phyloP scores from a whole-genome alignment of 148 eudicot genomes.

The Tetragonia tetragonoides region DNA sequence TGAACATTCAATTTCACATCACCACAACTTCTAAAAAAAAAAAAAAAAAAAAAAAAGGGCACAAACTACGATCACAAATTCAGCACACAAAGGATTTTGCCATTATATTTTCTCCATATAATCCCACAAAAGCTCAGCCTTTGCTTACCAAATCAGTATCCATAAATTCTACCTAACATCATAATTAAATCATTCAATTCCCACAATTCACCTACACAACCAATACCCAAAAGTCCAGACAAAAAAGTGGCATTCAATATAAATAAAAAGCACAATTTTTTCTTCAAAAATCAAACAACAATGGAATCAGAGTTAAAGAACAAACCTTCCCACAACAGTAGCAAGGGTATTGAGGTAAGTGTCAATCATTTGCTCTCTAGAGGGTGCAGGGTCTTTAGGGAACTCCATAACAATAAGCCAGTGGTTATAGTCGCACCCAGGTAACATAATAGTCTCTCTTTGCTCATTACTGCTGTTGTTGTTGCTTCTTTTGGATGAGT shows the following conservation, averaged over 20 bases:
- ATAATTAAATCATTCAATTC: not conserved
- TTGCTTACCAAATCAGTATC: not conserved
- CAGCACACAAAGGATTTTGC: not conserved
- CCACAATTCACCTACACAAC: too few relatives aligned
- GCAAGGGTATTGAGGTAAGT: conserved; percentile 82
- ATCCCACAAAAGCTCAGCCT: too few relatives aligned
- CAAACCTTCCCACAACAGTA: conserved; percentile 71
- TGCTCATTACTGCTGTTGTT: conserved; percentile 41
- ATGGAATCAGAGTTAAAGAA: conserved; percentile 6
- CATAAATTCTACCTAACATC: not conserved
- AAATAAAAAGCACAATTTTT: not conserved
- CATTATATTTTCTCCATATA: too few relatives aligned
- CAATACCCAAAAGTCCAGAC: too few relatives aligned
- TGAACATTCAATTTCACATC: not conserved
- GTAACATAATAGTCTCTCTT: conserved; percentile 76
- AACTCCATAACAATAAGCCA: conserved; percentile 98
- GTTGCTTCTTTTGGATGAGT: conserved; percentile 44
- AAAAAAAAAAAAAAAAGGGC: not conserved
- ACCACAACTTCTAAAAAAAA: not conserved
- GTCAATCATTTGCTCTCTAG: conserved; percentile 91
- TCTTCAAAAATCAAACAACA: not conserved
- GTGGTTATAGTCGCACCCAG: conserved; percentile 91
- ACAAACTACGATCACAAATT: not conserved
- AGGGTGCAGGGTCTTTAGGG: conserved; percentile 87
- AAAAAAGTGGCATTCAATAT: not conserved